phyloP scores from a whole-genome alignment of 192 early-diverging fungal species.

The Backusella sp. region DNA sequence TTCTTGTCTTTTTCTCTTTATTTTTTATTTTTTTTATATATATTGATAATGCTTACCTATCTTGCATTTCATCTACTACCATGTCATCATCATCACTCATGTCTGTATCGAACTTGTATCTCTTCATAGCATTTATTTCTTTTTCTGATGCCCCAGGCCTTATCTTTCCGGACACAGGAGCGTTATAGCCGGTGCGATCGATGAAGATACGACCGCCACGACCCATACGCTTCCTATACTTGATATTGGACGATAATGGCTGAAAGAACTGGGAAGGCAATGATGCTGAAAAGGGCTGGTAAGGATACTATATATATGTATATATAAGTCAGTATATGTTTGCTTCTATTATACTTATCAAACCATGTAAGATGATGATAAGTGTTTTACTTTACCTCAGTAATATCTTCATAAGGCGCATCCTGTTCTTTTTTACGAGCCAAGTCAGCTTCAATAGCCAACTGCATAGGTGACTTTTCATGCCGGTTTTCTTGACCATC shows the following conservation, averaged over 20 bases:
- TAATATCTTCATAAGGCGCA: conserved; percentile 66
- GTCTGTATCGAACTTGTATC: conserved; percentile 33
- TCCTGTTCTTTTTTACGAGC: conserved; percentile 56
- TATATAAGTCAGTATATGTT: neutral
- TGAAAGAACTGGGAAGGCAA: conserved; percentile 40
- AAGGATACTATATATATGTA: conserved; percentile 42
- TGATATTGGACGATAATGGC: conserved; percentile 20
- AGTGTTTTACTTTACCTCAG: conserved; percentile 53
- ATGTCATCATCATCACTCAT: conserved; percentile 25
- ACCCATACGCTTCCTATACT: conserved; percentile 63
- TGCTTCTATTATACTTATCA: neutral
- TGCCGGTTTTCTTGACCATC: conserved; percentile 37
- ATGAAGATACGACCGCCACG: conserved; percentile 72
- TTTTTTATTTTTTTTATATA: neutral
- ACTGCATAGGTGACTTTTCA: conserved; percentile 40
- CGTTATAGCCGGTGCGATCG: conserved; percentile 48
- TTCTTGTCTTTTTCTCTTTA: conserved; percentile 4
- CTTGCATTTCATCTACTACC: conserved; percentile 22
- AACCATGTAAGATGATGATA: neutral
- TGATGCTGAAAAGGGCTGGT: conserved; percentile 44
- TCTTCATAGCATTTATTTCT: conserved; percentile 1
- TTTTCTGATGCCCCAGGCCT: conserved; percentile 7
- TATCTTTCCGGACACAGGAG: conserved; percentile 3
- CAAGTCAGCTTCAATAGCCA: conserved; percentile 53
- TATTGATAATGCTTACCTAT: conserved; percentile 20